Conservation (phyloP, 257 asterid genomes). For the Lycium ferocissimum region DNA sequence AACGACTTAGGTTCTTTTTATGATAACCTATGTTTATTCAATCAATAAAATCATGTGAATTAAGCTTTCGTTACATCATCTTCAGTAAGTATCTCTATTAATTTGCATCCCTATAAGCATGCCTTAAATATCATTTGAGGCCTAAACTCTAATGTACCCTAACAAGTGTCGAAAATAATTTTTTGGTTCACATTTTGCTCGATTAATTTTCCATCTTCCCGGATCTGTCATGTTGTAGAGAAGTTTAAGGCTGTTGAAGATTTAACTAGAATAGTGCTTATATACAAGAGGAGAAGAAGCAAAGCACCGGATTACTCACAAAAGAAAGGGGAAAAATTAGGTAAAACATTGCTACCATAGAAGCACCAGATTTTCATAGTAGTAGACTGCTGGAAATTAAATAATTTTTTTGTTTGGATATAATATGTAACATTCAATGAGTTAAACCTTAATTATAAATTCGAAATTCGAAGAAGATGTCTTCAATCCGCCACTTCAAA, state of each 20-base stretch:
- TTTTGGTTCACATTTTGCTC: not conserved
- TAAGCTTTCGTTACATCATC: not conserved
- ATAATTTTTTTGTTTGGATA: not conserved
- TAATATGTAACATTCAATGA: not conserved
- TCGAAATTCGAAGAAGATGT: not conserved
- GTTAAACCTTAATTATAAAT: not conserved
- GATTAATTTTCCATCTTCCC: not conserved
- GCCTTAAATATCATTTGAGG: not conserved
- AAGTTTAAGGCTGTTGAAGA: too few relatives aligned
- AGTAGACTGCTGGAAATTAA: not conserved
- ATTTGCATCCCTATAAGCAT: not conserved
- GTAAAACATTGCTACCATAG: not conserved
- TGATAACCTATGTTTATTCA: not conserved
- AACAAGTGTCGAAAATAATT: not conserved
- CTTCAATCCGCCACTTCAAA: not conserved
- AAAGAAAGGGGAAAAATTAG: not conserved
- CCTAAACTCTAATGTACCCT: not conserved
- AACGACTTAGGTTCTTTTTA: constrained; percentile 24
- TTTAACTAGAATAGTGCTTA: too few relatives aligned
- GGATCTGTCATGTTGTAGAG: too few relatives aligned
- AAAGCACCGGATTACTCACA: not conserved
- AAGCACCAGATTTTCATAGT: too few relatives aligned
- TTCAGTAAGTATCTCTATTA: not conserved
- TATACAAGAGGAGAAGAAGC: not conserved
- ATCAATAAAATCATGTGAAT: not conserved